Evolutionary conservation across 2,329 filamentous ascomycete species (phyloP), one percentile per base, ranked within the genome.

Genomic region (Onygenales sp.): DNA sequence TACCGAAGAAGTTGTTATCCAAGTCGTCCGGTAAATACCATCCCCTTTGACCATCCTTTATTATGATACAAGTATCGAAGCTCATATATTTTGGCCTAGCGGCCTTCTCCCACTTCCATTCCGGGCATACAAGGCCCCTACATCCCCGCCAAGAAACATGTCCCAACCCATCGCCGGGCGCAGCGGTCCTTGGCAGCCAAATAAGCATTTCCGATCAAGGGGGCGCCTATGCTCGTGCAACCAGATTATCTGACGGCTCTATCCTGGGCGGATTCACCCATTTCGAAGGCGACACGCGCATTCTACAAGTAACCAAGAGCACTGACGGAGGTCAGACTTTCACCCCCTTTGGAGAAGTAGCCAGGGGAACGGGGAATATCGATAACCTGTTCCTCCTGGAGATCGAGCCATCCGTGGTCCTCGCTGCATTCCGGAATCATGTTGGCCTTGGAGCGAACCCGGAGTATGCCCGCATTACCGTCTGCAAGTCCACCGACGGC

Each of bases 371-470:
- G 0, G 71, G 72, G 13, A 75, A 78, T 58, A 65, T 74, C 51
- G 75, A 77, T 61, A 78, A 78, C 60, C 66, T 71, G 36, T 77
- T 72, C 55, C 58, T 78, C 11, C 64, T 76, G 9, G 73, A 77
- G 54, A 66, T 71, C 1, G 60, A 63, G 7, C 57, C 56, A 0
- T 63, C 66, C 0, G 62, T 64, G 1, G 63, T 77, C 2, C 66
- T 78, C 0, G 75, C 70, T 0, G 75, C 76, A 0, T 78, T 78
- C 61, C 72, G 76, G 5, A 78, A 78, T 61, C 74, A 77, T 54
- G 69, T 72, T 42, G 60, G 68, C 3, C 71, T 66, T 2, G 44
- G 62, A 17, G 66, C 68, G 2, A 32, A 27, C 8, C 66, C 66
- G 0, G 69, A 68, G 5, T 68, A 75, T 60, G 78, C 74, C 61